Conservation (phyloP, 257 asterid genomes). For the Ligustrum vulgare region DNA sequence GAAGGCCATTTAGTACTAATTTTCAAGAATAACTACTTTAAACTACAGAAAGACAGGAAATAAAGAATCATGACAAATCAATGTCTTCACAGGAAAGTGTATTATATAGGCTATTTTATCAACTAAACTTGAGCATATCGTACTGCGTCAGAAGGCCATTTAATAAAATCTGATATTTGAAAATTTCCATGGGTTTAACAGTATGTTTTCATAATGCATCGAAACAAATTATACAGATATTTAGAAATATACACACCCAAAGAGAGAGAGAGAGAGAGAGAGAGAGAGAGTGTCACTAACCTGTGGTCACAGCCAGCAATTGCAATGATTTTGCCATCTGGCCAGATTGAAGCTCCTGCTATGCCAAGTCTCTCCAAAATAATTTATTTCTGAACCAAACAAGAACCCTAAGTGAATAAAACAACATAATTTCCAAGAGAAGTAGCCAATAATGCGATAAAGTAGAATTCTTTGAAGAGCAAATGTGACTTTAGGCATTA, state of each 20-base stretch:
- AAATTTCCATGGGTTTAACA: neutral
- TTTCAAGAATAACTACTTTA: neutral
- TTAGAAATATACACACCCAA: neutral
- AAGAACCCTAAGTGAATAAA: constrained; percentile 43
- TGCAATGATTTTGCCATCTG: constrained; percentile 72
- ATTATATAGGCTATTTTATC: neutral
- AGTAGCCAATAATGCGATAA: neutral
- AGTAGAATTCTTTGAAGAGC: neutral
- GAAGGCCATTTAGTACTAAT: too few species aligned
- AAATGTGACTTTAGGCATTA: neutral
- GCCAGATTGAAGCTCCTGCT: constrained; percentile 64
- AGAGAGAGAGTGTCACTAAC: too few species aligned
- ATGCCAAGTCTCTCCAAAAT: constrained; percentile 73
- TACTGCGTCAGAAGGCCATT: neutral
- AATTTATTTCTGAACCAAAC: constrained; percentile 69
- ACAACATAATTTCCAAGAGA: neutral
- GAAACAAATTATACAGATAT: neutral
- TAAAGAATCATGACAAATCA: neutral
- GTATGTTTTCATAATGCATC: constrained; percentile 1
- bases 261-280: neutral
- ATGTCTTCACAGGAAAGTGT: neutral
- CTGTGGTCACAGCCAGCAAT: constrained; percentile 93
- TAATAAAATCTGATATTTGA: neutral
- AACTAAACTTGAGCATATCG: neutral
- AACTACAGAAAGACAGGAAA: neutral